Evolutionary conservation across 1,284 basidiomycete species (phyloP), one percentile per base, ranked within the genome.

Genomic region (Austroboletus novae-zelandiae): DNA sequence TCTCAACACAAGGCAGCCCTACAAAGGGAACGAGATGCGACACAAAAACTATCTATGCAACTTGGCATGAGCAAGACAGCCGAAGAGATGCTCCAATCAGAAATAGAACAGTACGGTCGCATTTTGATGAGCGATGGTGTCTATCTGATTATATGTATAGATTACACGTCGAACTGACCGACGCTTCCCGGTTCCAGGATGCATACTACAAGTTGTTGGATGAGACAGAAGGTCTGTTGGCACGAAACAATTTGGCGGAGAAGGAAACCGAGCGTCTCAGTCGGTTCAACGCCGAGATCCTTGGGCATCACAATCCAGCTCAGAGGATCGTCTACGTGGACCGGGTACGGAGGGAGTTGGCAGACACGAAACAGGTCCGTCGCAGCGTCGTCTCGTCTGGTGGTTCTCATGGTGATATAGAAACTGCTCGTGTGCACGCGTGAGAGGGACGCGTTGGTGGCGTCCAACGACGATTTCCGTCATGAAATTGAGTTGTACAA

Each of bases 261-360:
- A 81, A 81, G 34, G 88, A 91, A 61, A 80, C 85, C 1, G 69
- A 76, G 37, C 73, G 73, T 15, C 74, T 91, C 31, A 83, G 84
- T 62, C 77, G 73, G 60, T 86, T 89, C 71, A 91, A 91, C 55
- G 87, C 87, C 1, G 80, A 89, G 62, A 88, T 90, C 48, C 67
- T 90, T 17, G 78, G 84, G 0, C 87, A 89, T 61, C 74, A 78
- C 29, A 89, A 89, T 61, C 85, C 86, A 6, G 80, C 83, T 1
- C 87, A 89, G 65, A 76, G 82, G 32, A 87, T 89, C 56, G 73
- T 81, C 67, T 89, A 89, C 58, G 80, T 89, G 20, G 87, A 89
- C 52, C 74, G 83, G 50, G 81, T 89, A 54, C 76, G 86, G 36
- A 72, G 73, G 50, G 86, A 89, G 60, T 68, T 89, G 34, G 78